Percentiles rank a stretch among this genome's conserved stretches.
phyloP scores from a whole-genome alignment of 768 basidiomycete species.

The Lactifluus echinatus region DNA sequence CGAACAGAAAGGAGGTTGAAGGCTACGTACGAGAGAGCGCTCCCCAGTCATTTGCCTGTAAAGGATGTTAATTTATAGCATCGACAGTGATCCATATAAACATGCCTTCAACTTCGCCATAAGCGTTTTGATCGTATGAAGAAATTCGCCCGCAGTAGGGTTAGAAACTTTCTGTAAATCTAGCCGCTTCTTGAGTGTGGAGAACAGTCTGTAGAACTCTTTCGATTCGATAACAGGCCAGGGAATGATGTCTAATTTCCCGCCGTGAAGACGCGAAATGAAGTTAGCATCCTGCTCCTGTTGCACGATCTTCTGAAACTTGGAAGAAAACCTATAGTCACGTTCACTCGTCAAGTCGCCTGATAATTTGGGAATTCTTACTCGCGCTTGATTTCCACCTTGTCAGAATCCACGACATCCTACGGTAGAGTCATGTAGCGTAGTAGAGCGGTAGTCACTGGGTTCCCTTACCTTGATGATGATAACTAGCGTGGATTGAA shows the following conservation, averaged over 20 bases:
- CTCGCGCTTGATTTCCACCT: constrained; percentile 49
- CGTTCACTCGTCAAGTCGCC: neutral
- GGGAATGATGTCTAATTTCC: constrained; percentile 47
- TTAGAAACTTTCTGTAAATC: constrained; percentile 45
- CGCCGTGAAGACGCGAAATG: constrained; percentile 51
- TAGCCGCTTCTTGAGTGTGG: constrained; percentile 35
- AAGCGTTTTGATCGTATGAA: constrained; percentile 6
- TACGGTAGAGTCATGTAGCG: no score
- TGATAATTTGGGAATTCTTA: constrained; percentile 24
- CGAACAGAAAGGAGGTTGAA: no score
- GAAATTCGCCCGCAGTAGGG: constrained; percentile 43
- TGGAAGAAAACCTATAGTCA: constrained; percentile 39
- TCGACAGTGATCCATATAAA: no score
- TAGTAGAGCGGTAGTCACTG: no score
- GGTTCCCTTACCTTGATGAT: no score
- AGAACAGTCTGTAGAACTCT: constrained; percentile 49
- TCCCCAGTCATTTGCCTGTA: constrained; percentile 56
- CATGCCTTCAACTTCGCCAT: constrained; percentile 11
- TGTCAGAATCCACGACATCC: constrained; percentile 38
- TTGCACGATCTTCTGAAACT: constrained; percentile 52
- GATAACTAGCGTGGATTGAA: no score
- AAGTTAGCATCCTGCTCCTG: constrained; percentile 56
- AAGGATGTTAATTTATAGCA: neutral
- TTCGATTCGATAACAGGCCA: constrained; percentile 60
- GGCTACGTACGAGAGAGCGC: constrained; percentile 47